Evolutionary conservation across 2,329 filamentous ascomycete species (phyloP).

Genomic region (Ploettnerulaceae sp.): DNA sequence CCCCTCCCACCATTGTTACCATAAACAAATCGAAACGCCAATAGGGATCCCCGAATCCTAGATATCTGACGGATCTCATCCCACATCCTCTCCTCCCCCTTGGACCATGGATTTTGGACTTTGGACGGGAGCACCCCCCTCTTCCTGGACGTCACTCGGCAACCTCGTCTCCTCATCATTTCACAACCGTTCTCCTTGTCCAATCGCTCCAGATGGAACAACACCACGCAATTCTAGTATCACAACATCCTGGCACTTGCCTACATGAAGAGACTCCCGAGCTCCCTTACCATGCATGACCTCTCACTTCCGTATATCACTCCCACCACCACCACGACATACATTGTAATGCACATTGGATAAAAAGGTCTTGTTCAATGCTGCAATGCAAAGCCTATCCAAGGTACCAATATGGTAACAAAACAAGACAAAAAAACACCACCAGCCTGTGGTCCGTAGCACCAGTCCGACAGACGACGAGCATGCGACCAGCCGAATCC

Average conservation of each 20-base stretch:
- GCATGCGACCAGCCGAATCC: conserved; percentile 25
- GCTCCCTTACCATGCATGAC: conserved; percentile 15
- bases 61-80: conserved; percentile 8
- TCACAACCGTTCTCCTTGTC: conserved; percentile 19
- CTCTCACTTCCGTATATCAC: conserved; percentile 15
- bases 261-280: conserved; percentile 6
- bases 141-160: neutral
- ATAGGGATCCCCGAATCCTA: conserved; percentile 9
- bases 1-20: conserved; percentile 4
- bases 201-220: conserved; percentile 13
- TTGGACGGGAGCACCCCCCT: neutral
- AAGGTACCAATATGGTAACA: conserved; percentile 21
- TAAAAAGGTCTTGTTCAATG: conserved; percentile 16
- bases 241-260: neutral
- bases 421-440: too few species aligned
- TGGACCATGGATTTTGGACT: too few species aligned
- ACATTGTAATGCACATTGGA: conserved; percentile 1
- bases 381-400: conserved; percentile 13
- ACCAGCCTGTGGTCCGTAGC: conserved; percentile 17
- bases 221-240: conserved; percentile 2
- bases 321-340: conserved; percentile 6
- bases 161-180: conserved; percentile 8
- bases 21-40: conserved; percentile 8
- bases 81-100: conserved; percentile 3
- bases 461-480: conserved; percentile 14